Conservation (phyloP, 2,329 filamentous ascomycete genomes). For the Penicillium sp. region DNA sequence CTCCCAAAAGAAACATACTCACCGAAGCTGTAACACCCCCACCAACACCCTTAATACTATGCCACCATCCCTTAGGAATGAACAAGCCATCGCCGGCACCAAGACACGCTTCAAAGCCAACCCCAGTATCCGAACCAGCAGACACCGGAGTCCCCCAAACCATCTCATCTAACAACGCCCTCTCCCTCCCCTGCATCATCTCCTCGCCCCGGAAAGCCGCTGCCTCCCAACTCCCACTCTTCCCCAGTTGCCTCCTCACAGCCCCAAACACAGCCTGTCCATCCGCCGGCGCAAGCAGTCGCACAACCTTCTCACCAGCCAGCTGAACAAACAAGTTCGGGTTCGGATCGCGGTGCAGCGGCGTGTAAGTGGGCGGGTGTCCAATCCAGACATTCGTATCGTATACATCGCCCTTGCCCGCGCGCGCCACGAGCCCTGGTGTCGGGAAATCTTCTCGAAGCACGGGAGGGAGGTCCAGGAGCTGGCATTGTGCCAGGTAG, state of each 20-base stretch:
- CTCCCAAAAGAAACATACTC: constrained; percentile 26
- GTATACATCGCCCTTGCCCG: constrained; percentile 82
- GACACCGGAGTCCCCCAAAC: constrained; percentile 61
- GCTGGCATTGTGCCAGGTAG: constrained; percentile 81
- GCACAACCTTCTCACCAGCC: constrained; percentile 67
- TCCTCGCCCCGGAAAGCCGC: constrained; percentile 70
- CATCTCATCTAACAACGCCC: constrained; percentile 61
- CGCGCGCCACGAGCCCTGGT: constrained; percentile 61
- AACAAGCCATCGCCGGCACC: constrained; percentile 69
- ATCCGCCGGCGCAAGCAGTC: constrained; percentile 65
- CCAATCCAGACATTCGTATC: constrained; percentile 86
- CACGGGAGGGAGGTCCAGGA: constrained; percentile 64
- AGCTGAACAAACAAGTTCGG: constrained; percentile 90
- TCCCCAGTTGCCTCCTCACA: constrained; percentile 45
- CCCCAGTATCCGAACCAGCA: constrained; percentile 26
- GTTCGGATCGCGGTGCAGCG: constrained; percentile 89
- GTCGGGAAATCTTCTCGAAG: constrained; percentile 67
- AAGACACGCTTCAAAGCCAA: constrained; percentile 56
- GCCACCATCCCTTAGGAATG: constrained; percentile 84
- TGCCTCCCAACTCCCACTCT: constrained; percentile 32
- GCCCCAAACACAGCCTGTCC: constrained; percentile 65
- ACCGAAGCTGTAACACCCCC: constrained; percentile 60
- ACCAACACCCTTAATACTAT: constrained; percentile 69
- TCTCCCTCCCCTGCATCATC: constrained; percentile 86
- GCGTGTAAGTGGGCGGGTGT: constrained; percentile 80